These are phyloP conservation scores for Oryza australiensis DNA, from an alignment of 176 grass and related monocot genomes.

Conservation along the genomic window DNA sequence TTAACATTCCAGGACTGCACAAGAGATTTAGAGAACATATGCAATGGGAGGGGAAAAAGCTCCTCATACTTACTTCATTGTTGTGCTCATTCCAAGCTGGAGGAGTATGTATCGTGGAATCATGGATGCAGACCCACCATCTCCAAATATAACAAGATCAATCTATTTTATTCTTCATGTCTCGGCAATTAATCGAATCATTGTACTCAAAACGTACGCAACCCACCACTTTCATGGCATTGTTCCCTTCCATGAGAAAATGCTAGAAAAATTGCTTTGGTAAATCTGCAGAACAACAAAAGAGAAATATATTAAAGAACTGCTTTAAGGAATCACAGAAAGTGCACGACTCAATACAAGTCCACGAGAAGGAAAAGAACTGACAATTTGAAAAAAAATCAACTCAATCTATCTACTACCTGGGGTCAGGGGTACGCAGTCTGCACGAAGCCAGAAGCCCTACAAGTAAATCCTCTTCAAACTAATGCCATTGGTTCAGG, in stretches of 20 bases:
- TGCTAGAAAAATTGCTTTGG: not conserved
- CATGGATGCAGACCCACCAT: conserved; percentile 26
- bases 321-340: not conserved
- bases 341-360: not conserved
- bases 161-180: conserved; percentile 25
- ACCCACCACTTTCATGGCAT: not conserved
- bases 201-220: conserved; percentile 4
- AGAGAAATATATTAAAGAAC: not conserved
- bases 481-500: conserved; percentile 24
- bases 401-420: conserved; percentile 1
- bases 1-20: not conserved
- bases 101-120: conserved; percentile 33
- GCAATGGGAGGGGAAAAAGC: not conserved
- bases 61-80: conserved; percentile 44
- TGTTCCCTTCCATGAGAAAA: not conserved
- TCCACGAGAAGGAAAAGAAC: not conserved
- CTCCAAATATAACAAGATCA: not conserved
- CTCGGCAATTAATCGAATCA: conserved; percentile 25
- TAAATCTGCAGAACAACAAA: conserved; percentile 2
- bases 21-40: conserved; percentile 28
- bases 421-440: not conserved
- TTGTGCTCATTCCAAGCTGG: conserved; percentile 23
- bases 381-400: not conserved
- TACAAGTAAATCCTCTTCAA: conserved; percentile 17
- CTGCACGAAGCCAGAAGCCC: conserved; percentile 1